Percentiles rank a stretch among this genome's conserved stretches.
phyloP scores from a whole-genome alignment of 2,329 filamentous ascomycete species.

The Venturia carpophila region DNA sequence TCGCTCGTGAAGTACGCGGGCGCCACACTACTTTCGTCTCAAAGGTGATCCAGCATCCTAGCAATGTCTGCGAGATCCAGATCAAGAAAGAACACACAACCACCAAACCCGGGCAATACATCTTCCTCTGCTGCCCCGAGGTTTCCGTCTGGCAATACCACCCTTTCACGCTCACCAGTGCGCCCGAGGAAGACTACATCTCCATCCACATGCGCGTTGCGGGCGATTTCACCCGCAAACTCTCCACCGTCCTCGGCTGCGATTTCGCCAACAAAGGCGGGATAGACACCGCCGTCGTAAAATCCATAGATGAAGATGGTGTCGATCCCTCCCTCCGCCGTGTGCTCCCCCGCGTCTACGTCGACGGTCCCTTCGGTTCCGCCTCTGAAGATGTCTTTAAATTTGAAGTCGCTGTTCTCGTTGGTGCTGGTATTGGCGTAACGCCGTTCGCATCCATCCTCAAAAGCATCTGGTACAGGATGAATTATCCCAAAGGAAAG shows the following conservation, averaged over 20 bases:
- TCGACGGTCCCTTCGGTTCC: slow-evolving; percentile 79
- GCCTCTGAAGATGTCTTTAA: slow-evolving; percentile 84
- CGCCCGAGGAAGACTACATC: slow-evolving; percentile 84
- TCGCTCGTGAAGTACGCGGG: slow-evolving; percentile 70
- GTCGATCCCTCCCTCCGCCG: slow-evolving; percentile 64
- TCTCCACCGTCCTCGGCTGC: slow-evolving; percentile 66
- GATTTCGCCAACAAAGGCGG: slow-evolving; percentile 54
- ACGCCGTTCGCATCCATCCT: slow-evolving; percentile 47
- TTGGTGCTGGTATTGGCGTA: slow-evolving; percentile 45
- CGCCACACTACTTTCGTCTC: slow-evolving; percentile 79
- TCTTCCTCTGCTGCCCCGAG: slow-evolving; percentile 80
- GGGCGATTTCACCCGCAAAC: slow-evolving; percentile 69
- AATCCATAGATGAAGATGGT: slow-evolving; percentile 56
- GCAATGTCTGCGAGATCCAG: slow-evolving; percentile 83
- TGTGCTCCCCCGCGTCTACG: slow-evolving; percentile 69
- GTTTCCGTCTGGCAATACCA: slow-evolving; percentile 86
- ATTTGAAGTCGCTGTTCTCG: slow-evolving; percentile 44
- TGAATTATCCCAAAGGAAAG: slow-evolving; percentile 78
- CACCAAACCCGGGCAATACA: slow-evolving; percentile 75
- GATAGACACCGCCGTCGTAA: slow-evolving; percentile 52
- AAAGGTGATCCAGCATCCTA: slow-evolving; percentile 83
- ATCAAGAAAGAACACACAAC: slow-evolving; percentile 85
- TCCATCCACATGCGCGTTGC: slow-evolving; percentile 76
- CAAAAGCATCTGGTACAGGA: slow-evolving; percentile 89
- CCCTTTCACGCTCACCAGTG: slow-evolving; percentile 77